Base-by-base conservation (phyloP, 1,284 basidiomycete genomes). In the Melanopsichium pennsylvanicum region DNA sequence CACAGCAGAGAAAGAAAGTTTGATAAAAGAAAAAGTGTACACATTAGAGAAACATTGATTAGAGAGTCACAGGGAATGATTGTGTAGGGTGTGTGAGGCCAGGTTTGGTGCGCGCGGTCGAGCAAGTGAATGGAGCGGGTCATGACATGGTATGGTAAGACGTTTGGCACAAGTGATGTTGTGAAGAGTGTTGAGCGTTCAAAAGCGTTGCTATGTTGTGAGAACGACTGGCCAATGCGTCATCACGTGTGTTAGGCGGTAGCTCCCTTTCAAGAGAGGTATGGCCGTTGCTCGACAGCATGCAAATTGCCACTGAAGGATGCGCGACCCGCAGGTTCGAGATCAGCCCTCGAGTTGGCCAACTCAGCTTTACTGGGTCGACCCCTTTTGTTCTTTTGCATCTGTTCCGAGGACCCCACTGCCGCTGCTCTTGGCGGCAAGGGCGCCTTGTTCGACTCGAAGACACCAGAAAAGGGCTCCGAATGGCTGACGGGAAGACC, bases 321-420 rank as follows among this genome's bases (percentile, higher is more conserved):
- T 13, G 35, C 35, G 10, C 27, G 31, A 16, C 37, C 35, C 5
- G 16, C 18, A 7, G 40, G 18, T 6, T 32, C 40, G 2, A 47
- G 19, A 3, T 54, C 58, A 12, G 31, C 31, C 26, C 57, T 43
- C 18, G 34, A 25, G 25, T 34, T 48, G 19, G 55, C 45, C 40
- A 67, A 50, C 37, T 60, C 63, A n/a, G 50, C 57, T 21, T 67
- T 60, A 48, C 56, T 56, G 5, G 63, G 63, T 37, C 63, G 57
- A 25, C 63, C 63, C 19, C 63, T 48, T 21, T 67, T 67, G 52
- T 67, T 67, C 34, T 54, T 49, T 16, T 51, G 60, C n/a, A 48
- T 41, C 26, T 45, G 57, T 37, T 43, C 52, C 2, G 60, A 48
- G 8, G 60, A 57, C 2, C 19, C 48, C 4, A 39, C 39, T 11